These are phyloP conservation scores for Mycena polygramma DNA, from an alignment of 768 basidiomycete species.

Conservation along the genomic window DNA sequence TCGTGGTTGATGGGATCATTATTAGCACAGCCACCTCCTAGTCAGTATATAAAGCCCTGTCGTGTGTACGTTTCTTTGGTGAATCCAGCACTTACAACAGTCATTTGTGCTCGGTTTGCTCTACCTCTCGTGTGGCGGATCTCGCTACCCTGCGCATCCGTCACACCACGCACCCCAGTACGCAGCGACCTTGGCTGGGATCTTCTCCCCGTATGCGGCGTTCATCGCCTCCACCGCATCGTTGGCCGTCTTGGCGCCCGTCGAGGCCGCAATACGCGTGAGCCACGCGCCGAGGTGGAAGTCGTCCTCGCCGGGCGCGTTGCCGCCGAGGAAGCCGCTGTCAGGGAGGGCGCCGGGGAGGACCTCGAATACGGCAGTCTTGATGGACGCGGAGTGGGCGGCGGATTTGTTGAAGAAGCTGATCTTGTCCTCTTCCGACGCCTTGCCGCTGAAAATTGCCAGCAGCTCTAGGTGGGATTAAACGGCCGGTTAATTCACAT, in stretches of 20 bases:
- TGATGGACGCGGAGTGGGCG: slow-evolving; percentile 53
- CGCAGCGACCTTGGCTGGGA: slow-evolving; percentile 53
- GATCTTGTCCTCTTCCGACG: slow-evolving; percentile 43
- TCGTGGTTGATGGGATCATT: no score
- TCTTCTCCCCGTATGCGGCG: slow-evolving; percentile 50
- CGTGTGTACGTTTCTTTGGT: no score
- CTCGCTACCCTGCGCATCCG: no score
- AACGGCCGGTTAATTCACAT: no score
- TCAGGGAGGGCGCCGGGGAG: slow-evolving; percentile 56
- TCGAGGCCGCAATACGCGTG: slow-evolving; percentile 56
- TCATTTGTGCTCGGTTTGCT: no score
- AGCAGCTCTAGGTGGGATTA: not conserved
- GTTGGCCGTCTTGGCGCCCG: slow-evolving; percentile 50
- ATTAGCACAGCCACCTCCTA: no score
- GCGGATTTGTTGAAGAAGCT: slow-evolving; percentile 56
- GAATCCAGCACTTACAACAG: no score
- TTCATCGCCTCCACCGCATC: slow-evolving; percentile 55
- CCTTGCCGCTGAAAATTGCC: slow-evolving; percentile 50
- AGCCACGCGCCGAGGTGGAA: slow-evolving; percentile 68
- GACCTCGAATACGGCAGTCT: slow-evolving; percentile 51
- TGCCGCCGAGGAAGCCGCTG: slow-evolving; percentile 61
- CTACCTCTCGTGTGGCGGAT: no score
- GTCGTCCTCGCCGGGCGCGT: slow-evolving; percentile 62
- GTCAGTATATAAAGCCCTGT: no score
- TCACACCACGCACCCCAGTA: slow-evolving; percentile 64